phyloP scores from a whole-genome alignment of 441 rosid genomes.

The Cnidoscolus chayamansa region DNA sequence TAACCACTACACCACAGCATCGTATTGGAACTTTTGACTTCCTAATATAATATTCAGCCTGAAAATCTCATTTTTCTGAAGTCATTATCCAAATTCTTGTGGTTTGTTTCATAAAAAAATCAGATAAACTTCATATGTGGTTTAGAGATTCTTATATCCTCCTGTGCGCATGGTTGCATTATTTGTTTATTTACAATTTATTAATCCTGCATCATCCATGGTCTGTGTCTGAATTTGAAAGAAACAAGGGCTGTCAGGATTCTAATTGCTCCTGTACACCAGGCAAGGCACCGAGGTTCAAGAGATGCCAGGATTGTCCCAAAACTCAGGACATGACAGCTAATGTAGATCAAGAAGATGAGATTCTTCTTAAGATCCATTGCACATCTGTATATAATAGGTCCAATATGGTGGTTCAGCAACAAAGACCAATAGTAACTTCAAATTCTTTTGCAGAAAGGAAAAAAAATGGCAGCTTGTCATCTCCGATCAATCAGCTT shows the following conservation, averaged over 20 bases:
- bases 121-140: too few relatives aligned
- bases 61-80: too few relatives aligned
- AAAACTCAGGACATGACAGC: conserved; percentile 1
- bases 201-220: too few relatives aligned
- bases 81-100: too few relatives aligned
- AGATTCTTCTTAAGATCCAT: background rate
- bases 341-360: background rate
- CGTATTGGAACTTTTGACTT: too few relatives aligned
- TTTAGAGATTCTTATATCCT: too few relatives aligned
- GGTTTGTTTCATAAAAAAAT: too few relatives aligned
- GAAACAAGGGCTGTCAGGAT: background rate
- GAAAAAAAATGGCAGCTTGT: conserved; percentile 7
- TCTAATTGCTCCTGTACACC: background rate
- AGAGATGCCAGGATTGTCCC: background rate
- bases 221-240: background rate
- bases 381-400: background rate
- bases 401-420: background rate
- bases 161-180: too few relatives aligned
- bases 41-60: too few relatives aligned
- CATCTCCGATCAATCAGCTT: conserved; percentile 11
- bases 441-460: background rate
- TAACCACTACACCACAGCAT: too few relatives aligned
- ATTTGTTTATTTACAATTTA: too few relatives aligned
- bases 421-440: background rate
- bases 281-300: background rate